Percentiles rank a stretch among this genome's conserved stretches.
Conservation (phyloP, 345 rosid species). For the thale cress (Arabidopsis thaliana) region DNA sequence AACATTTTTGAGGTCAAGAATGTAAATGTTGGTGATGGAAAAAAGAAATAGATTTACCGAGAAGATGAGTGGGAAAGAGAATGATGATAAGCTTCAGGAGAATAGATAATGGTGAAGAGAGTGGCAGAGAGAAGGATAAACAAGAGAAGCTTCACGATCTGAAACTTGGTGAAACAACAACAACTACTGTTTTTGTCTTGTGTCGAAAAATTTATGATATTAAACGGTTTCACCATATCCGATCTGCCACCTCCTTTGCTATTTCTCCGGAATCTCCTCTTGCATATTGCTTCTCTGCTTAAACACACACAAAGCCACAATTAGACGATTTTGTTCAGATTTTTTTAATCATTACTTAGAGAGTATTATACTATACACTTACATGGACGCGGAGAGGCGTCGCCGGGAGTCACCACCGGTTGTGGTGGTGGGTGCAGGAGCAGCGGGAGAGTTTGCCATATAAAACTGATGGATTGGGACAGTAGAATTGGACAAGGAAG, state of each 20-base stretch:
- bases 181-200: conserved; percentile 52
- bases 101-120: conserved; percentile 57
- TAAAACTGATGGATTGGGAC: conserved; percentile 25
- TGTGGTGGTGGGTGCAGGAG: conserved; percentile 24
- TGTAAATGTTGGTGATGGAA: conserved; percentile 1
- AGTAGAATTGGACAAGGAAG: conserved; percentile 26
- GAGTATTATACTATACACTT: background rate
- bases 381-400: conserved; percentile 49
- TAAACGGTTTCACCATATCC: conserved; percentile 40
- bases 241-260: conserved; percentile 47
- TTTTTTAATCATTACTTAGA: background rate
- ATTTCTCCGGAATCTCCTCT: conserved; percentile 57
- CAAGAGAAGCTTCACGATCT: conserved; percentile 66
- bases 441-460: conserved; percentile 44
- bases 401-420: conserved; percentile 43
- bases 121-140: conserved; percentile 62
- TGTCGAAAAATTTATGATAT: conserved; percentile 57
- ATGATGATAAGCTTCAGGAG: conserved; percentile 60
- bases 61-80: conserved; percentile 45
- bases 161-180: conserved; percentile 64
- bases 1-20: background rate
- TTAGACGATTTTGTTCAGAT: background rate
- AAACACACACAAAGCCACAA: background rate
- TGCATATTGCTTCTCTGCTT: conserved; percentile 71
- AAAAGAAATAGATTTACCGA: conserved; percentile 40